Evolutionary conservation across 805 yeast species (phyloP).

Genomic region (Cyberlindnera mycetangii): DNA sequence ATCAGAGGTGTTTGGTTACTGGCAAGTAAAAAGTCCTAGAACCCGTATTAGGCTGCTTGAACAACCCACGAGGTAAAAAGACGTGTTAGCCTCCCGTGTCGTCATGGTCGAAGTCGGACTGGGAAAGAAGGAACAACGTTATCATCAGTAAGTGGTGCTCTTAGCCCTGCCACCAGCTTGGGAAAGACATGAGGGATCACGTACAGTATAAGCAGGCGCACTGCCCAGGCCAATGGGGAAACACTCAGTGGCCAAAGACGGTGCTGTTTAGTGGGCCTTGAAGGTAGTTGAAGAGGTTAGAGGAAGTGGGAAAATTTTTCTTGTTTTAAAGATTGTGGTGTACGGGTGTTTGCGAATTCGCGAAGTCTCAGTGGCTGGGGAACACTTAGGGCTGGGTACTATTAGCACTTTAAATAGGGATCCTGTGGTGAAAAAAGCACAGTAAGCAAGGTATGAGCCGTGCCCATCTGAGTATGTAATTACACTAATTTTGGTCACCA

Average conservation of each 20-base stretch:
- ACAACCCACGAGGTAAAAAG: constrained; percentile 29
- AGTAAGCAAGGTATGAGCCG: background rate
- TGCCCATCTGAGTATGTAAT: background rate
- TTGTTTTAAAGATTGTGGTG: constrained; percentile 2
- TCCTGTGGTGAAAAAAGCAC: background rate
- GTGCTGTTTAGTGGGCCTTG: background rate
- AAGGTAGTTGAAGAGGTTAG: background rate
- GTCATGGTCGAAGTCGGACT: constrained; percentile 90
- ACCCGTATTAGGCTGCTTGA: constrained; percentile 29
- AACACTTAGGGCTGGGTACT: constrained; percentile 1
- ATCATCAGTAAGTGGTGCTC: constrained; percentile 33
- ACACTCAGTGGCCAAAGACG: background rate
- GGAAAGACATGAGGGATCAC: background rate
- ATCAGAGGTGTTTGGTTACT: constrained; percentile 69
- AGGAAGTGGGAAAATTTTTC: constrained; percentile 3
- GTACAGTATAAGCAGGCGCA: constrained; percentile 4
- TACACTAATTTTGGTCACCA: too few relatives aligned
- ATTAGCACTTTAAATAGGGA: background rate
- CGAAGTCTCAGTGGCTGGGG: background rate
- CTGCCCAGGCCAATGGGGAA: background rate
- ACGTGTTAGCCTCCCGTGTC: constrained; percentile 58
- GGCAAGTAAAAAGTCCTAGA: constrained; percentile 79
- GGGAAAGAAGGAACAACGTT: constrained; percentile 81
- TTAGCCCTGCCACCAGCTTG: background rate
- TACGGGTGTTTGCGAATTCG: constrained; percentile 5